Conservation (phyloP, 2,329 filamentous ascomycete genomes). For the Ophiostoma sp. region DNA sequence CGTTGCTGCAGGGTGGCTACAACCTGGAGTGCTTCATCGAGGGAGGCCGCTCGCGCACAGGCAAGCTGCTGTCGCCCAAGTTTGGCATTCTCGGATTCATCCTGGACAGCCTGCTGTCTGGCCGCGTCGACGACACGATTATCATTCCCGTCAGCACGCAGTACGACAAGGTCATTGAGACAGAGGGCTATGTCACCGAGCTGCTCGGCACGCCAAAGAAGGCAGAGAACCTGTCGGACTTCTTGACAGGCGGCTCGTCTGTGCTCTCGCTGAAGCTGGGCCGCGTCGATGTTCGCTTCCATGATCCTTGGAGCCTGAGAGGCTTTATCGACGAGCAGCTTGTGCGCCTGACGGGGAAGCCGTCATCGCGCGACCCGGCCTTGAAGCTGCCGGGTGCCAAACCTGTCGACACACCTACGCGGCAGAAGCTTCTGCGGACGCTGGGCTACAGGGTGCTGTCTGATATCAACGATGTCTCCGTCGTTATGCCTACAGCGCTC, state of each 20-base stretch:
- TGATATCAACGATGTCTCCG: conserved; percentile 92
- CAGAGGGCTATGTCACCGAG: conserved; percentile 92
- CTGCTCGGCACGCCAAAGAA: conserved; percentile 90
- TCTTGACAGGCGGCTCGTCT: conserved; percentile 77
- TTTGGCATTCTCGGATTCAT: conserved; percentile 93
- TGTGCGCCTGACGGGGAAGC: conserved; percentile 48
- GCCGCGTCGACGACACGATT: conserved; percentile 81
- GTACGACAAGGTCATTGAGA: conserved; percentile 98
- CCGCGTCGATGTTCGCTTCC: conserved; percentile 89
- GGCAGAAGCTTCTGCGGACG: conserved; percentile 71
- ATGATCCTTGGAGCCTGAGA: conserved; percentile 88
- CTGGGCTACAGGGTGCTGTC: conserved; percentile 88
- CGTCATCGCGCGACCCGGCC: conserved; percentile 38
- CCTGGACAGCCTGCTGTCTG: conserved; percentile 81
- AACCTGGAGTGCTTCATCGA: conserved; percentile 99
- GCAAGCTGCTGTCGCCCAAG: conserved; percentile 88
- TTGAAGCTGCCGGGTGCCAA: conserved; percentile 45
- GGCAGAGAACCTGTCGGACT: conserved; percentile 87
- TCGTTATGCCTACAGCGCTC: conserved; percentile 95
- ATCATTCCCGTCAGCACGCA: conserved; percentile 96
- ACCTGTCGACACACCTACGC: conserved; percentile 47
- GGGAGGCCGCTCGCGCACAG: conserved; percentile 84
- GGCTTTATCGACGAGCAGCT: conserved; percentile 76
- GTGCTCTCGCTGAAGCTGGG: conserved; percentile 84
- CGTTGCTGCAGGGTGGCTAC: conserved; percentile 79